Percentiles rank a stretch among this genome's conserved stretches.
Evolutionary conservation across 1,284 basidiomycete species (phyloP).

Genomic region (Naganishia cerealis): DNA sequence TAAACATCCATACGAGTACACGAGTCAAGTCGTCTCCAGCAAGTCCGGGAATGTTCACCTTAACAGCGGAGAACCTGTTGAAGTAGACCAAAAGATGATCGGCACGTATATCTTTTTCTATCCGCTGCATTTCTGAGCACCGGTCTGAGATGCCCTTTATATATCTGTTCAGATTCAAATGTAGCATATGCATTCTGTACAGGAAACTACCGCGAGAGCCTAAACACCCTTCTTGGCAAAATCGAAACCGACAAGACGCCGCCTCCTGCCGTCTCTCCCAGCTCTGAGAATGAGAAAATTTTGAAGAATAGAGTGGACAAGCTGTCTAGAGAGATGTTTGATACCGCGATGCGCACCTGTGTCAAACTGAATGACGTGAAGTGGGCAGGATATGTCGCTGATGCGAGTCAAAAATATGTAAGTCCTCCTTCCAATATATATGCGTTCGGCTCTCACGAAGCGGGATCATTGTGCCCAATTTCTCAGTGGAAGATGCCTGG

Average conservation of each 20-base stretch:
- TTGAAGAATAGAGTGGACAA: conserved; percentile 5
- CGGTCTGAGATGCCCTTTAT: not conserved
- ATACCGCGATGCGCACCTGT: conserved; percentile 17
- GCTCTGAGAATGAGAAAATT: not conserved
- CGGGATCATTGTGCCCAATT: no score
- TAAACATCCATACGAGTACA: conserved; percentile 29
- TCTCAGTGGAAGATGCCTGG: conserved; percentile 19
- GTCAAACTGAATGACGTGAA: not conserved
- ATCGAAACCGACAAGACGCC: conserved; percentile 8
- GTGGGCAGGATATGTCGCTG: conserved; percentile 27
- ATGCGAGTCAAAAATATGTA: conserved; percentile 23
- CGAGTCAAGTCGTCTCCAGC: conserved; percentile 21
- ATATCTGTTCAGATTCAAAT: conserved; percentile 12
- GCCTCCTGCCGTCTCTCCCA: not conserved
- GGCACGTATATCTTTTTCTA: conserved; percentile 8
- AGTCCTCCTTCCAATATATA: conserved; percentile 11
- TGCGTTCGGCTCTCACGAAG: not conserved
- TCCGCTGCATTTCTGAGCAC: not conserved
- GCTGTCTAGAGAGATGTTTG: conserved; percentile 18
- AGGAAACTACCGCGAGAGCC: conserved; percentile 6
- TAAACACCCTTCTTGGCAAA: conserved; percentile 17
- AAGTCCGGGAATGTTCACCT: conserved; percentile 12
- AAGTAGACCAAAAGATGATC: conserved; percentile 29
- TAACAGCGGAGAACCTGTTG: not conserved
- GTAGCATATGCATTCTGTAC: conserved; percentile 16